Evolutionary conservation across 2,329 filamentous ascomycete genomes (phyloP).

Genomic region (Fusarium caatingaense): DNA sequence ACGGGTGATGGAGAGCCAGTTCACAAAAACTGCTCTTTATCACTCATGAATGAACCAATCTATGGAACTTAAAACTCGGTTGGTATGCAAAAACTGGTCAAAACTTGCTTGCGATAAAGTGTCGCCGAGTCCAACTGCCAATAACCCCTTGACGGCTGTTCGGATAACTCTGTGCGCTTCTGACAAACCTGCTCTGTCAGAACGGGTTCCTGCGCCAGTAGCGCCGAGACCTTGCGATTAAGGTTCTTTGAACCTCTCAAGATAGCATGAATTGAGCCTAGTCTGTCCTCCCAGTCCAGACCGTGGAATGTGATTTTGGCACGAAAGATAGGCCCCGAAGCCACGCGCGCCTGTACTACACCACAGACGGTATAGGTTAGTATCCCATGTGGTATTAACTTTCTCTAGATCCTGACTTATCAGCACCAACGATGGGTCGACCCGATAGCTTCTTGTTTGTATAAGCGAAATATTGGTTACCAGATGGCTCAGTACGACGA

Average conservation of each 20-base stretch:
- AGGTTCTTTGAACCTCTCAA: conserved; percentile 29
- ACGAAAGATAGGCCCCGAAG: conserved; percentile 19
- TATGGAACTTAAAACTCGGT: conserved; percentile 23
- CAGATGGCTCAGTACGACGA: conserved; percentile 1
- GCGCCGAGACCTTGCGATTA: conserved; percentile 12
- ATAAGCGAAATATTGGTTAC: not conserved
- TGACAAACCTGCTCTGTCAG: not conserved
- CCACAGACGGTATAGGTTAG: conserved; percentile 7
- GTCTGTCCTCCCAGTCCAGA: not conserved
- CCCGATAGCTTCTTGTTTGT: conserved; percentile 3
- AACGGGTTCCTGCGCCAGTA: conserved; percentile 38
- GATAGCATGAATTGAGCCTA: conserved; percentile 26
- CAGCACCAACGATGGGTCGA: conserved; percentile 2
- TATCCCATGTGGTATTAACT: conserved; percentile 15
- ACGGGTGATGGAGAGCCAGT: too few species aligned
- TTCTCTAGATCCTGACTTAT: conserved; percentile 16
- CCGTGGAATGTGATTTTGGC: conserved; percentile 24
- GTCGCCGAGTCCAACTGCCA: conserved; percentile 5
- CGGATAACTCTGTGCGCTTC: conserved; percentile 9
- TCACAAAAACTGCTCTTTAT: not conserved
- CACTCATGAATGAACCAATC: not conserved
- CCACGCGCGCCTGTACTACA: not conserved
- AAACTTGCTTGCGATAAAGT: not conserved
- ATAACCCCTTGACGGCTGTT: conserved; percentile 1
- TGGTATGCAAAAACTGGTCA: conserved; percentile 22